Conservation (phyloP, 495 filamentous ascomycete genomes). For the Neurospora terricola region DNA sequence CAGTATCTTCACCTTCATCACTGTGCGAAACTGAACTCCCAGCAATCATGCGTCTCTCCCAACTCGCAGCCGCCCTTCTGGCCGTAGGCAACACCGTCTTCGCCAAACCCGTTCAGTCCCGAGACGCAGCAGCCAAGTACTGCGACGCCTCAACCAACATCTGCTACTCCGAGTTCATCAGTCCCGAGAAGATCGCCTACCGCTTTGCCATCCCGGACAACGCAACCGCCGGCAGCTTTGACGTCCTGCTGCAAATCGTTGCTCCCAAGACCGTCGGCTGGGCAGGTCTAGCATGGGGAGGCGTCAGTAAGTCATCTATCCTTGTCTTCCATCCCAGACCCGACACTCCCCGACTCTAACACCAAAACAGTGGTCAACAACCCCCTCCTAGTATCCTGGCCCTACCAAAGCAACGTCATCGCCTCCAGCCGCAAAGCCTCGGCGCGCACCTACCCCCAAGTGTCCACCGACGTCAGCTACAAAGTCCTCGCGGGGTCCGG, state of each 20-base stretch:
- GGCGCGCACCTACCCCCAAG: constrained; percentile 17
- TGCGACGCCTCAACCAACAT: constrained; percentile 24
- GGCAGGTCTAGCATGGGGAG: constrained; percentile 31
- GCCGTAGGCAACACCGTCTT: constrained; percentile 11
- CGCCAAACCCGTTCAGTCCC: constrained; percentile 13
- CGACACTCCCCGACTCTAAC: neutral
- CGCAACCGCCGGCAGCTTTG: constrained; percentile 22
- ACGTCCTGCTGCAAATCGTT: constrained; percentile 26
- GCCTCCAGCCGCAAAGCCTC: constrained; percentile 22
- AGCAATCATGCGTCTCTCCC: constrained; percentile 22
- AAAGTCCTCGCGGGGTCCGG: constrained; percentile 15
- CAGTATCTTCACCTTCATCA: neutral
- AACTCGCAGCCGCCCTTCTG: constrained; percentile 15
- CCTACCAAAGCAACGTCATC: constrained; percentile 17
- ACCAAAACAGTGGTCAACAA: constrained; percentile 23
- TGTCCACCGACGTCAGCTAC: constrained; percentile 16
- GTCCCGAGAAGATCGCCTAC: constrained; percentile 21
- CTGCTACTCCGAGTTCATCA: constrained; percentile 29
- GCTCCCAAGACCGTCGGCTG: constrained; percentile 29
- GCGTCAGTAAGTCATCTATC: constrained; percentile 5
- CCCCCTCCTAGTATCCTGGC: constrained; percentile 29
- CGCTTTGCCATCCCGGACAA: constrained; percentile 30
- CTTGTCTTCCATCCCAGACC: neutral
- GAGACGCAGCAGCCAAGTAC: constrained; percentile 14
- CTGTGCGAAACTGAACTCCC: neutral